Conservation (phyloP, 177 flowering plant species). For the Vitis hybrid region DNA sequence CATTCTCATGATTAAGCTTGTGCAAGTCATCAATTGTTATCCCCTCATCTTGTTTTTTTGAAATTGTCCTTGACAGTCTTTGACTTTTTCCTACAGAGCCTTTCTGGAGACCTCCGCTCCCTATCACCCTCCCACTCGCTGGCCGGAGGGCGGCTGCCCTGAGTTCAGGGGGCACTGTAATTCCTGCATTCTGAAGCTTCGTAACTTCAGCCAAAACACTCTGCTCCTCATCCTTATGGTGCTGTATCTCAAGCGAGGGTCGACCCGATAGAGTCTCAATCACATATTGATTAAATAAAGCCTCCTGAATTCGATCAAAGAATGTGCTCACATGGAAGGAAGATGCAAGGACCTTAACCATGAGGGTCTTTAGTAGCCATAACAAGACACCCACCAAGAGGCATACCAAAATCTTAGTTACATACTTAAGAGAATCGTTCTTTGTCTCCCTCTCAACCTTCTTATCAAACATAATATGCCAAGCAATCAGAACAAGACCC, state of each 20-base stretch:
- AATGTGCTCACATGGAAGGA: conserved; percentile 81
- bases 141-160: conserved; percentile 22
- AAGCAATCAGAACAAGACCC: conserved; percentile 39
- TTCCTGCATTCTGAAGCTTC: conserved; percentile 59
- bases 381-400: conserved; percentile 50
- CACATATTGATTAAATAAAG: conserved; percentile 77
- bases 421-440: conserved; percentile 24
- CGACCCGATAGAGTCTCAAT: conserved; percentile 76
- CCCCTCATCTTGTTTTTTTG: conserved; percentile 43
- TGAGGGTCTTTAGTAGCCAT: conserved; percentile 75
- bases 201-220: conserved; percentile 40
- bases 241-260: conserved; percentile 50
- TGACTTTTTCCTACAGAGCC: conserved; percentile 24
- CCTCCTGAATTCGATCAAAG: conserved; percentile 85
- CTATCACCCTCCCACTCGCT: conserved; percentile 29
- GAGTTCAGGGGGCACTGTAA: conserved; percentile 47
- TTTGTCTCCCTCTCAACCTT: conserved; percentile 32
- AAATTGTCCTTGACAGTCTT: conserved; percentile 30
- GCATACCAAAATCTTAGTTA: conserved; percentile 57
- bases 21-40: conserved; percentile 69
- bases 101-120: conserved; percentile 29
- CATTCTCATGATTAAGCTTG: conserved; percentile 64
- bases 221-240: conserved; percentile 40
- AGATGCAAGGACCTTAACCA: conserved; percentile 83
- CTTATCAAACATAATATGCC: conserved; percentile 40